Conservation (phyloP, 371 early-diverging fungal species). For the Zopfochytrium polystomum region DNA sequence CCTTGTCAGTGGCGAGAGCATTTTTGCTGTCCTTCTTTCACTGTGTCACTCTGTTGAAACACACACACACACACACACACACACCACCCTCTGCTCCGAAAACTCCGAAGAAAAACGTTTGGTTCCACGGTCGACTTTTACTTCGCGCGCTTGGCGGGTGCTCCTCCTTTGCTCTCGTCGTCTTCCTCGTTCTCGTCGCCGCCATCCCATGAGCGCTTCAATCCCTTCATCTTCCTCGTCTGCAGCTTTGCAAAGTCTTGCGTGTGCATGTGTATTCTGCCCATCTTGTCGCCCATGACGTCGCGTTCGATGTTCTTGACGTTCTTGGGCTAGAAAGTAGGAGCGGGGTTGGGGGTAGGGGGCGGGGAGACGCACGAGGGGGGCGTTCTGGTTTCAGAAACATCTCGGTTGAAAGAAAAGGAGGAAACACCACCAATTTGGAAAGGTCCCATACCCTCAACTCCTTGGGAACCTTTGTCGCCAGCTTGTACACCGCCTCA, state of each 20-base stretch:
- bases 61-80: too few species aligned
- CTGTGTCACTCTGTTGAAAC: too few species aligned
- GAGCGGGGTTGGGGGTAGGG: conserved; percentile 1
- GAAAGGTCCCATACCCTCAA: conserved; percentile 58
- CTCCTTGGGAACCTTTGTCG: conserved; percentile 81
- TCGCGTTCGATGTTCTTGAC: conserved; percentile 88
- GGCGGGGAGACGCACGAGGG: neutral
- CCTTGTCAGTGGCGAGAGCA: too few species aligned
- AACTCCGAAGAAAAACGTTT: neutral
- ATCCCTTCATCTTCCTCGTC: conserved; percentile 97
- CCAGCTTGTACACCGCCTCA: conserved; percentile 77
- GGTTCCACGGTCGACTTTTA: neutral
- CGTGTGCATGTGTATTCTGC: conserved; percentile 86
- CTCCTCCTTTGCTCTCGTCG: conserved; percentile 18
- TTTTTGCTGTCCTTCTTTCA: too few species aligned
- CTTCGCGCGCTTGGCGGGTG: neutral
- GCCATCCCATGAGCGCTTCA: conserved; percentile 68
- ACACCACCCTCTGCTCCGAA: too few species aligned
- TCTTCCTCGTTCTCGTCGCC: conserved; percentile 47
- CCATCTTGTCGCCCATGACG: conserved; percentile 87
- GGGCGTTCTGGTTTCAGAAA: neutral
- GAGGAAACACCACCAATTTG: neutral
- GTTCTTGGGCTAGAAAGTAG: conserved; percentile 77
- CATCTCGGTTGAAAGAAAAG: neutral
- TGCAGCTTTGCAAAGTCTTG: conserved; percentile 90